phyloP scores from a whole-genome alignment of 805 yeast genomes.

The Nematodospora valgi region DNA sequence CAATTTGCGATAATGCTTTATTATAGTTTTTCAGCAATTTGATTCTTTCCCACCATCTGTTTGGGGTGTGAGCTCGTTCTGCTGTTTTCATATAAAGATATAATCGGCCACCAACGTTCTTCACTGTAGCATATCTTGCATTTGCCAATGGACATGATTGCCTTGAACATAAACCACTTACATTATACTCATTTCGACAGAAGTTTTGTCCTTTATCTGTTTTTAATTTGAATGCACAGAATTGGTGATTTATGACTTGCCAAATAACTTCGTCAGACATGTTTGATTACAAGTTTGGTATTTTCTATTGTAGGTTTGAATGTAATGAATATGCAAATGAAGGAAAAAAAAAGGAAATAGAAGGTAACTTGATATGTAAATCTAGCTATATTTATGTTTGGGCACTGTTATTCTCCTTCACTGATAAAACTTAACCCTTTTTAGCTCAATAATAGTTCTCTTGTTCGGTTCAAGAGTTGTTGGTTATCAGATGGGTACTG shows the following conservation, averaged over 20 bases:
- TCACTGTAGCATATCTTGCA: slow-evolving; percentile 85
- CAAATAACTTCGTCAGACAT: slow-evolving; percentile 85
- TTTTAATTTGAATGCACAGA: slow-evolving; percentile 90
- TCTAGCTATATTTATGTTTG: too few relatives aligned
- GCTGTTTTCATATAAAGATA: slow-evolving; percentile 95
- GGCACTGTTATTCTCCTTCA: too few relatives aligned
- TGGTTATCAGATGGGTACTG: too few relatives aligned
- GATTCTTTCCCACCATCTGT: slow-evolving; percentile 92
- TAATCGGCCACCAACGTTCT: slow-evolving; percentile 72
- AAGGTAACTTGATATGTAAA: too few relatives aligned
- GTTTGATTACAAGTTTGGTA: too few relatives aligned
- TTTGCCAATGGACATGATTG: slow-evolving; percentile 96
- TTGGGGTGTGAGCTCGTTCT: slow-evolving; percentile 95
- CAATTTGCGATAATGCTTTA: slow-evolving; percentile 85
- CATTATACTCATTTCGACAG: slow-evolving; percentile 95
- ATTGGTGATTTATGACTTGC: slow-evolving; percentile 94
- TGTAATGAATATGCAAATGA: too few relatives aligned
- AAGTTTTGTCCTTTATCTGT: slow-evolving; percentile 87
- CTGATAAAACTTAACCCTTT: too few relatives aligned
- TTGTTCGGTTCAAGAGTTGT: too few relatives aligned
- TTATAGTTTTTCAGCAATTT: slow-evolving; percentile 85
- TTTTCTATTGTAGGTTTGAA: too few relatives aligned
- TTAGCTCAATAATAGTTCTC: too few relatives aligned
- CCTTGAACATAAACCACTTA: slow-evolving; percentile 88
- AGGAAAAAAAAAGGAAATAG: too few relatives aligned